A percentile compares a stretch with the other conserved stretches of the same genome.
These are phyloP conservation scores for Leishmania aethiopica DNA, from an alignment of 208 protist genomes.

Conservation along the genomic window DNA sequence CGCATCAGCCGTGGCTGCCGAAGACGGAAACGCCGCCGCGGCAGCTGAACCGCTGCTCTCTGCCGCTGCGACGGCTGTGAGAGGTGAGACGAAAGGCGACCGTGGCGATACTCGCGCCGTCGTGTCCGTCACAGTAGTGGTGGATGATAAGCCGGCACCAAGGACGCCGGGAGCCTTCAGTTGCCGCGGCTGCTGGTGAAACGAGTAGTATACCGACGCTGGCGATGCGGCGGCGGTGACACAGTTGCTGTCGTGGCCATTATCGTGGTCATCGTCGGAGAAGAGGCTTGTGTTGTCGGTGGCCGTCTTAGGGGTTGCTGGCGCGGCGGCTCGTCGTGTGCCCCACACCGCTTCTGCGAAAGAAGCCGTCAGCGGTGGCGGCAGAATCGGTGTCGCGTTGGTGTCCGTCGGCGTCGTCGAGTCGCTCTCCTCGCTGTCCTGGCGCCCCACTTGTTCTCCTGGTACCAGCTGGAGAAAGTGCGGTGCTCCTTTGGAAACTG, in stretches of 20 bases:
- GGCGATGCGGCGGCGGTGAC: background rate
- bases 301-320: background rate
- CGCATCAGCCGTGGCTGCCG: background rate
- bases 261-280: background rate
- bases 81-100: slow-evolving; percentile 2
- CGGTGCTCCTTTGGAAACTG: background rate
- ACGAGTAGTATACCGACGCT: no score
- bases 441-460: background rate
- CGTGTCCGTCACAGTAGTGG: slow-evolving; percentile 29
- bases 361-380: slow-evolving; percentile 19
- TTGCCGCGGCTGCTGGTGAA: slow-evolving; percentile 1
- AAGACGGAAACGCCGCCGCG: background rate
- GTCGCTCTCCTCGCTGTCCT: slow-evolving; percentile 1
- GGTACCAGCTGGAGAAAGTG: background rate
- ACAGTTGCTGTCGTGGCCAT: background rate
- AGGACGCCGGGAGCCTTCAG: background rate
- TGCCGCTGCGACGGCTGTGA: background rate
- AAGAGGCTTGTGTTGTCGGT: background rate
- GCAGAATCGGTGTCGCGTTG: slow-evolving; percentile 16
- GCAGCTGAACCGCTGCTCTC: background rate
- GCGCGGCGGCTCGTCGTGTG: background rate
- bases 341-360: slow-evolving; percentile 22
- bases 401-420: slow-evolving; percentile 28
- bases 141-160: background rate
- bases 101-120: slow-evolving; percentile 22